phyloP scores from a whole-genome alignment of 192 early-diverging fungal genomes.

The Dimargaris cristalligena region DNA sequence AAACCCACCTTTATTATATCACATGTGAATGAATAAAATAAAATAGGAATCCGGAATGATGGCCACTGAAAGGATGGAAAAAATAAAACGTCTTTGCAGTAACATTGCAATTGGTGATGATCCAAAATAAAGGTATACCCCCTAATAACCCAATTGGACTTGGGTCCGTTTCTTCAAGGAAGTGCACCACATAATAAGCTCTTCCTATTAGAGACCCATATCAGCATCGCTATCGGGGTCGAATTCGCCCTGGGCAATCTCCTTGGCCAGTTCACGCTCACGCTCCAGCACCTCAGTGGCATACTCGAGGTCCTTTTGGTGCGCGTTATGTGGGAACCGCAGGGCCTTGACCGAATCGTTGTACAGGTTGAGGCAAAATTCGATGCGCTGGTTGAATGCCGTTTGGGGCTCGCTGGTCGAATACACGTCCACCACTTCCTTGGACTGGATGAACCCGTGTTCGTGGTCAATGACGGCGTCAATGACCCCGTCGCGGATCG shows the following conservation, averaged over 20 bases:
- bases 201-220: conserved; percentile 12
- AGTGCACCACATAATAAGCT: no score
- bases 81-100: no score
- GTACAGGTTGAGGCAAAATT: conserved; percentile 89
- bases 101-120: no score
- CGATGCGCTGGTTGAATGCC: conserved; percentile 88
- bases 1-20: no score
- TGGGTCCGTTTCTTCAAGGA: no score
- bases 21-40: no score
- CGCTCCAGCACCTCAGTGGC: conserved; percentile 72
- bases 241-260: conserved; percentile 77
- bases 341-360: conserved; percentile 96
- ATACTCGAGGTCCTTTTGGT: conserved; percentile 69
- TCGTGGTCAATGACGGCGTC: conserved; percentile 94
- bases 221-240: conserved; percentile 67
- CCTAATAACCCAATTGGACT: no score
- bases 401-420: conserved; percentile 90
- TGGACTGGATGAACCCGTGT: conserved; percentile 79
- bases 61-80: no score
- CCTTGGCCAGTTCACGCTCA: conserved; percentile 80
- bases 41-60: no score
- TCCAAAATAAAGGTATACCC: no score
- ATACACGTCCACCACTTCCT: conserved; percentile 91
- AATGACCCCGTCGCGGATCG: conserved; percentile 96
- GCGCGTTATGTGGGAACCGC: conserved; percentile 81